These are phyloP conservation scores for Penicillium fimorum DNA, from an alignment of 495 filamentous ascomycete genomes.

Conservation along the genomic window DNA sequence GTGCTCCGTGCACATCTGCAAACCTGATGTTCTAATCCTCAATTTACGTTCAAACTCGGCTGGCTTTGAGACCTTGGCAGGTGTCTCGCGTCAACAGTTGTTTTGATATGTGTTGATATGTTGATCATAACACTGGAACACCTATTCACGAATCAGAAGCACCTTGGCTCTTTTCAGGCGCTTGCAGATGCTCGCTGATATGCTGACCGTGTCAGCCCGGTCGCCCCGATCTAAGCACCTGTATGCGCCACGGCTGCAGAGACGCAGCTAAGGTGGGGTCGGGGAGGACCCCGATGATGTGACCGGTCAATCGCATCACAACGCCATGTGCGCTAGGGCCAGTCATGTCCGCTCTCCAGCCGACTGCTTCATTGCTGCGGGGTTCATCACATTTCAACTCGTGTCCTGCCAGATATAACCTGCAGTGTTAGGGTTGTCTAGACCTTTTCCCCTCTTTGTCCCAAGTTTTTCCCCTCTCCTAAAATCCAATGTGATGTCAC, in stretches of 20 bases:
- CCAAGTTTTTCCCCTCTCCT: background rate
- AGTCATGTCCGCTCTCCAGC: constrained; percentile 21
- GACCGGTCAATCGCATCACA: constrained; percentile 30
- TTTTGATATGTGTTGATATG: background rate
- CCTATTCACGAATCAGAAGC: background rate
- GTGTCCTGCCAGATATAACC: constrained; percentile 9
- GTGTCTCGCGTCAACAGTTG: background rate
- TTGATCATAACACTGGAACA: background rate
- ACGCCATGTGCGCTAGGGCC: constrained; percentile 26
- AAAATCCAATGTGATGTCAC: constrained; percentile 26
- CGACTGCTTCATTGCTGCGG: constrained; percentile 27
- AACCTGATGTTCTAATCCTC: constrained; percentile 5
- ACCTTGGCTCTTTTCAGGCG: background rate
- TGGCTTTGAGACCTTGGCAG: background rate
- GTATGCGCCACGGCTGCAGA: constrained; percentile 18
- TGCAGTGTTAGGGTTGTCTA: constrained; percentile 15
- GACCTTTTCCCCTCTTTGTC: constrained; percentile 6
- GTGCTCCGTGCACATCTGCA: constrained; percentile 10
- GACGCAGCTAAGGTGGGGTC: constrained; percentile 21
- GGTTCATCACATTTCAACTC: constrained; percentile 28
- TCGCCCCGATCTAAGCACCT: constrained; percentile 15
- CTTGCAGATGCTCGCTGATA: constrained; percentile 4
- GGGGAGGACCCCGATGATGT: constrained; percentile 22
- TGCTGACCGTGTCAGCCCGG: constrained; percentile 11
- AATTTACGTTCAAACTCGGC: background rate